These are phyloP conservation scores for Plenodomus biglobosus DNA, from an alignment of 2,329 filamentous ascomycete species.

Conservation along the genomic window DNA sequence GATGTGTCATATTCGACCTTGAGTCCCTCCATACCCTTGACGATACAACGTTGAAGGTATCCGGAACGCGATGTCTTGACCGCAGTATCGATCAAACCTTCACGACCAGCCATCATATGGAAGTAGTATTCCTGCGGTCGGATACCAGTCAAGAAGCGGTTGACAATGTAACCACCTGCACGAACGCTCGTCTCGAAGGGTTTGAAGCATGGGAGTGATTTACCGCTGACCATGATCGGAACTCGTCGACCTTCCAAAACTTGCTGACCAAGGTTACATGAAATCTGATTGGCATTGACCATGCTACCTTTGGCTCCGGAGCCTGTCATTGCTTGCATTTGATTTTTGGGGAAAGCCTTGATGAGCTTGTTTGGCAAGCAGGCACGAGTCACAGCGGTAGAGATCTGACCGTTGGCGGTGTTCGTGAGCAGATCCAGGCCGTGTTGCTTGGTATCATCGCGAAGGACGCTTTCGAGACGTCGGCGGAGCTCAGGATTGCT, in stretches of 20 bases:
- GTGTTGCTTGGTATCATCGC: slow-evolving; percentile 88
- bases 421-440: slow-evolving; percentile 90
- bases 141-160: slow-evolving; percentile 97
- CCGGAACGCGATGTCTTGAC: slow-evolving; percentile 98
- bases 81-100: slow-evolving; percentile 97
- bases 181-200: slow-evolving; percentile 86
- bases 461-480: slow-evolving; percentile 83
- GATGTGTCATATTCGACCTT: slow-evolving; percentile 91
- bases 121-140: slow-evolving; percentile 98
- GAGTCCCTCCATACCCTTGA: slow-evolving; percentile 97
- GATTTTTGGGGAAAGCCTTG: slow-evolving; percentile 93
- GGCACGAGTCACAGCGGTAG: slow-evolving; percentile 72
- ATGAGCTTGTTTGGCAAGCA: slow-evolving; percentile 81
- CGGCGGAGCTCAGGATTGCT: slow-evolving; percentile 71
- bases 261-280: slow-evolving; percentile 95
- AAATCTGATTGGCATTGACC: slow-evolving; percentile 97
- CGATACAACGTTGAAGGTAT: slow-evolving; percentile 93
- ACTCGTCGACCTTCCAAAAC: slow-evolving; percentile 93
- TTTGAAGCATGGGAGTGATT: slow-evolving; percentile 90
- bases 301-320: slow-evolving; percentile 91
- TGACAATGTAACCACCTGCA: slow-evolving; percentile 90
- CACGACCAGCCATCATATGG: slow-evolving; percentile 98
- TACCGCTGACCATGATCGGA: slow-evolving; percentile 96
- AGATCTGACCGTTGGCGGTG: slow-evolving; percentile 67
- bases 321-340: slow-evolving; percentile 98